Base-by-base conservation (phyloP, 2,329 filamentous ascomycete genomes). In the Coniochaeta prunicola region DNA sequence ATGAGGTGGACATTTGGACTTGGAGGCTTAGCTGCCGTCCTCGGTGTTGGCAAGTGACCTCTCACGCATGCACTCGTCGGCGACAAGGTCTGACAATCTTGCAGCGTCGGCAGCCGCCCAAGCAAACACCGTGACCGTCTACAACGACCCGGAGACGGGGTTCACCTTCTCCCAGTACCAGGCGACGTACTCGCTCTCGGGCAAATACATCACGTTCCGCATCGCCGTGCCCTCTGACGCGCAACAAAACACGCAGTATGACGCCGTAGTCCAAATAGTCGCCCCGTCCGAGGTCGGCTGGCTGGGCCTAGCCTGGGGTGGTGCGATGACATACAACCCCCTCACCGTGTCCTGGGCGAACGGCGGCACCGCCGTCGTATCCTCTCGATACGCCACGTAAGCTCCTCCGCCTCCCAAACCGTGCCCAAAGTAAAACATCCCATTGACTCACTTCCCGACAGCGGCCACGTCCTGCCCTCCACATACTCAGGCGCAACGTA, bases 301-400 rank as follows among this genome's bases (percentile, higher is more conserved):
- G 77, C 71, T 74, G 7, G 78, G 76, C 1, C 68, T 80, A 17
- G 73, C 77, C 12, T 80, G 77, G 76, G 76, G 74, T 36, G 77
- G 76, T 4, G 71, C 71, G 21, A 80, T 80, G 78, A 70, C 73
- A 3, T 73, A 75, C 61, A 74, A 75, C 59, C 77, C 78, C 1
- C 67, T 80, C 1, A 71, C 76, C 1, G 64, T 80, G 21, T 73
- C 72, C 6, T 80, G 77, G 77, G 61, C 67, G 40, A 76, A 74
- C 65, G 75, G 72, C 54, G 69, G 67, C 8, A 71, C 64, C 7
- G 71, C 72, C 3, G 68, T 77, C 5, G 69, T 71, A 13, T 77
- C 76, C 0, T 72, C 75, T 1, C 73, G 77, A 30, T 76, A 74
- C 65, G 74, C 77, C 3, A 74, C 66, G 77, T 79, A 67, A 62